A percentile compares a stretch with the other conserved stretches of the same genome.
These are phyloP conservation scores for Alloteropsis semialata DNA, from an alignment of 176 grass and related monocot genomes.

Conservation along the genomic window DNA sequence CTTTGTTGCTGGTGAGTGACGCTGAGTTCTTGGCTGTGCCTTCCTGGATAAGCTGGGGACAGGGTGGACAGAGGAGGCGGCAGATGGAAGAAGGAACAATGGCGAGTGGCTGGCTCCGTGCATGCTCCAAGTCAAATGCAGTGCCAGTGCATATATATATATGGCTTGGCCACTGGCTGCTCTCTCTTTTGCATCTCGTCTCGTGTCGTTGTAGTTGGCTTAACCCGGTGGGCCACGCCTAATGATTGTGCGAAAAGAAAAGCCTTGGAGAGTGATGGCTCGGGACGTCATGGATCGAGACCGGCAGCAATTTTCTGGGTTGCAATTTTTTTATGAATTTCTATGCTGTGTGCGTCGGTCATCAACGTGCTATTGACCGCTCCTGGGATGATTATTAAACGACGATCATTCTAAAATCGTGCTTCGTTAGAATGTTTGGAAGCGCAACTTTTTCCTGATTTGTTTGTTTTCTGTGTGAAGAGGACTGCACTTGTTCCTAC, in stretches of 20 bases:
- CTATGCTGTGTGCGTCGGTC: not conserved
- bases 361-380: slow-evolving; percentile 35
- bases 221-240: slow-evolving; percentile 18
- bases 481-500: not conserved
- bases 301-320: not conserved
- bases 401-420: slow-evolving; percentile 16
- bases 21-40: slow-evolving; percentile 28
- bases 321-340: not conserved
- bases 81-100: slow-evolving; percentile 2
- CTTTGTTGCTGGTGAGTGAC: slow-evolving; percentile 3
- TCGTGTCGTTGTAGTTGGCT: not conserved
- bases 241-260: slow-evolving; percentile 42
- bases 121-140: slow-evolving; percentile 49
- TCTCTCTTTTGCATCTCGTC: not conserved
- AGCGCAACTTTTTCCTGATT: not conserved
- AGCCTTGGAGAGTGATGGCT: not conserved
- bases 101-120: slow-evolving; percentile 24
- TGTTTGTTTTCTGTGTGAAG: not conserved
- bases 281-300: slow-evolving; percentile 12
- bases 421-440: slow-evolving; percentile 11
- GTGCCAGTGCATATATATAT: slow-evolving; percentile 36
- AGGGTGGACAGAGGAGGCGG: slow-evolving; percentile 30
- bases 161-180: not conserved
- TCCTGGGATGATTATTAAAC: slow-evolving; percentile 21
- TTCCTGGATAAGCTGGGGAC: slow-evolving; percentile 40